Base-by-base conservation (phyloP, 192 early-diverging fungal species). In the Entomortierella chlamydospora region DNA sequence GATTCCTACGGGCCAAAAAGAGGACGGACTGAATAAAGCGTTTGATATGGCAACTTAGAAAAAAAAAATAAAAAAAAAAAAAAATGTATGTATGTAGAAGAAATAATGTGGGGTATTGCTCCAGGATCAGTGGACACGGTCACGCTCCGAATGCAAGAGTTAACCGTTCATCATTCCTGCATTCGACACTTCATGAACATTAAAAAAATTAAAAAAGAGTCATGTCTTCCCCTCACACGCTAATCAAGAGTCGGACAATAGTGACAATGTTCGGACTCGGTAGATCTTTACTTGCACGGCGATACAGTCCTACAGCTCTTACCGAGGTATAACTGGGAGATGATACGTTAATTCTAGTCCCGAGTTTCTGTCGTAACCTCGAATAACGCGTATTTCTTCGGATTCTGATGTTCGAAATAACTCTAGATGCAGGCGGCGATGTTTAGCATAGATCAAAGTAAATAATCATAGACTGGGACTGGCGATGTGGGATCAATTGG, bases 1-100 rank as follows among this genome's bases (percentile, higher is more conserved):
- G 91, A 5, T 83, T 87, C 62, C 51, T 83, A 53, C 78, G 72
- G 2, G 64, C 74, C 26, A 79, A 79, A 56, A 47, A 45, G 57
- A 73, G 66, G 45, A n/a, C n/a, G n/a, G n/a, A n/a, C n/a, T n/a
- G n/a, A n/a, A 43, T 51, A 42, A 69, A 33, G 59, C 20, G 4
- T 42, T 2, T 17, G 11, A 56, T 5, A n/a, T 30, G 1, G 13
- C 3, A 54, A 53, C 29, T 31, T 33, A 31, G 33, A 50, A 41
- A 41, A 41, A 9, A 41, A 41, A 41, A 9, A 13, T 13, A 41
- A 9, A 9, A 41, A 41, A 41, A 41, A 9, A 41, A 41, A 41
- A 9, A 41, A 41, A 41, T 41, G 6, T 13, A 41, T 41, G 39
- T n/a, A n/a, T n/a, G n/a, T n/a, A n/a, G n/a, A n/a, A n/a, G n/a